Percentiles rank a stretch among this genome's conserved stretches.
phyloP scores from a whole-genome alignment of 768 basidiomycete species.

The Tephrocybe rancida region DNA sequence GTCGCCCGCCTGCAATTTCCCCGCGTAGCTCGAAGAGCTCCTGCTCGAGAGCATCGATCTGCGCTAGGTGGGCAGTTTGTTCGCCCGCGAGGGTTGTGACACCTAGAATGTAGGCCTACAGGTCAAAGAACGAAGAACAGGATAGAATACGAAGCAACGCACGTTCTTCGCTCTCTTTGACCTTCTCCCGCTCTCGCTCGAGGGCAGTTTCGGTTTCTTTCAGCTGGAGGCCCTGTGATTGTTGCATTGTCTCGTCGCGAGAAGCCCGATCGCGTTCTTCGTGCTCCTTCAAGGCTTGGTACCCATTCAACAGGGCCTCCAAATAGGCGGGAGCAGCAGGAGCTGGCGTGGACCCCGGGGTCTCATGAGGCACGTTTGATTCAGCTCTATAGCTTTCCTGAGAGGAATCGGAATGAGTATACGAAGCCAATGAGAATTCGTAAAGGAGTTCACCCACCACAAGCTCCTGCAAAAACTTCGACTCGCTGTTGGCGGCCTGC shows the following conservation, averaged over 20 bases:
- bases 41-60: constrained; percentile 77
- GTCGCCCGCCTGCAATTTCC: constrained; percentile 74
- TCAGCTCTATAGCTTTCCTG: constrained; percentile 14
- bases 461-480: constrained; percentile 10
- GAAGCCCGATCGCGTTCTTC: not conserved
- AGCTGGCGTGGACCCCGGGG: not conserved
- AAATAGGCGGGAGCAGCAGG: constrained; percentile 1
- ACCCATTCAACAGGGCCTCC: constrained; percentile 2
- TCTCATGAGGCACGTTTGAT: not conserved
- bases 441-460: not conserved
- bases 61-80: constrained; percentile 41
- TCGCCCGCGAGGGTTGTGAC: constrained; percentile 41
- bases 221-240: not conserved
- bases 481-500: constrained; percentile 1
- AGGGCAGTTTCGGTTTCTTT: constrained; percentile 2
- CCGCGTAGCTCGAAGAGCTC: constrained; percentile 76
- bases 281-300: not conserved
- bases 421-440: not conserved
- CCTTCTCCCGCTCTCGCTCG: constrained; percentile 10
- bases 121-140: not conserved
- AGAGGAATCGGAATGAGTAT: not conserved
- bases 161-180: constrained; percentile 12
- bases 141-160: not conserved
- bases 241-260: not conserved
- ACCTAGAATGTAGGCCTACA: constrained; percentile 30